Evolutionary conservation across 78 protist species (phyloP).

Genomic region (Dictyostelium intermedium): DNA sequence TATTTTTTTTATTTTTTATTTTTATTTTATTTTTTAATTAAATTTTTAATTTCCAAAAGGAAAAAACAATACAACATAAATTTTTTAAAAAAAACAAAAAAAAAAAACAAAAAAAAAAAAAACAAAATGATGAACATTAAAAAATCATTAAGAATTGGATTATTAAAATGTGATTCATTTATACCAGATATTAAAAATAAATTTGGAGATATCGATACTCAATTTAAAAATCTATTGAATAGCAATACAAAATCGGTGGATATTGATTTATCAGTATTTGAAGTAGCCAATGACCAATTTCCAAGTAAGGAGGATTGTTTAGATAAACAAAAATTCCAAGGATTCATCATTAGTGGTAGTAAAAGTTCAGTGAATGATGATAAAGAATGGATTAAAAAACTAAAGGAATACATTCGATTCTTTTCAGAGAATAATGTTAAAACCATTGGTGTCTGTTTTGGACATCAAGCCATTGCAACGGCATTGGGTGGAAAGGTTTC

Average conservation of each 20-base stretch:
- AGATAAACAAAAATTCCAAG: constrained; percentile 8
- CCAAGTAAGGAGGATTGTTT: constrained; percentile 27
- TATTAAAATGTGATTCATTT: constrained; percentile 67
- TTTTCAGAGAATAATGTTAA: constrained; percentile 22
- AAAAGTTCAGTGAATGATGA: constrained; percentile 57
- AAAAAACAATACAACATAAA: too few relatives aligned
- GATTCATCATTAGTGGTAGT: constrained; percentile 56
- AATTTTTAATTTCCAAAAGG: not conserved
- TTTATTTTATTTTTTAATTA: not conserved
- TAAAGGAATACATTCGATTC: constrained; percentile 30
- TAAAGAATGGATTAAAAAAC: constrained; percentile 4
- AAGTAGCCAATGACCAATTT: constrained; percentile 8
- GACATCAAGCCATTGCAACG: constrained; percentile 60
- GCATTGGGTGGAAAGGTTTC: constrained; percentile 46
- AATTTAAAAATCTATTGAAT: constrained; percentile 33
- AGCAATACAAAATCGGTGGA: not conserved
- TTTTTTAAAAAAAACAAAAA: not conserved
- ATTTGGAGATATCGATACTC: constrained; percentile 64
- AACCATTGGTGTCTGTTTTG: constrained; percentile 71
- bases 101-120: not conserved
- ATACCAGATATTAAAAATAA: constrained; percentile 51
- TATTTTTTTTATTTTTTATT: too few relatives aligned
- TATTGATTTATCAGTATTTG: constrained; percentile 41
- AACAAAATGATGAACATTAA: not conserved
- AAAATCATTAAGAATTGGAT: constrained; percentile 41